A percentile compares a stretch with the other conserved stretches of the same genome.
These are phyloP conservation scores for Trichoderma harzianum DNA, from an alignment of 2,329 filamentous ascomycete species.

Conservation along the genomic window DNA sequence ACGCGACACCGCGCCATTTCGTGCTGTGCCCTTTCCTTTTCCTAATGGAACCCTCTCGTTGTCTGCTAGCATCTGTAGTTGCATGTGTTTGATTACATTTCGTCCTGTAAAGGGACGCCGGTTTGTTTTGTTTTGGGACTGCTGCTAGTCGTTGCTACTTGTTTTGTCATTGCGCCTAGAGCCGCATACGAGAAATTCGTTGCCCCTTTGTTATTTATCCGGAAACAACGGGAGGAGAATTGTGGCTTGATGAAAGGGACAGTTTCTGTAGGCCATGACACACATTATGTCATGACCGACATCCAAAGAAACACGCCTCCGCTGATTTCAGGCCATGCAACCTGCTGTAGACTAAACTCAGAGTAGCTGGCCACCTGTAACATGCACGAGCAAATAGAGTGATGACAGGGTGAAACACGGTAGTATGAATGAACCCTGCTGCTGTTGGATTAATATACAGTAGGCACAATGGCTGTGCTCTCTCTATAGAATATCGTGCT, in stretches of 20 bases:
- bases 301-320: not conserved
- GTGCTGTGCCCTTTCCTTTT: not conserved
- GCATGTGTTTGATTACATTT: not conserved
- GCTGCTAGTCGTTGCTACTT: not conserved
- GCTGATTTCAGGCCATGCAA: not conserved
- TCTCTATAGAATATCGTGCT: not conserved
- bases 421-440: not conserved
- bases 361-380: not conserved
- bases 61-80: not conserved
- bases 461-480: not conserved
- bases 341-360: not conserved
- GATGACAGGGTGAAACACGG: not conserved
- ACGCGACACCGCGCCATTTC: conserved; percentile 8
- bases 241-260: not conserved
- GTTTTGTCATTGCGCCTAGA: not conserved
- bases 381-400: not conserved
- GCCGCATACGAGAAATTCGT: not conserved
- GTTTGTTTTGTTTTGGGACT: not conserved
- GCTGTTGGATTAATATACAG: not conserved
- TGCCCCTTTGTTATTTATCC: not conserved
- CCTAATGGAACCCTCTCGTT: not conserved
- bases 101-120: not conserved
- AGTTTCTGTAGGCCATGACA: not conserved
- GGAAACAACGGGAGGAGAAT: not conserved
- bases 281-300: not conserved